A percentile compares a stretch with the other conserved stretches of the same genome.
phyloP scores from a whole-genome alignment of 371 early-diverging fungal species.

The Fennellomyces sp. region DNA sequence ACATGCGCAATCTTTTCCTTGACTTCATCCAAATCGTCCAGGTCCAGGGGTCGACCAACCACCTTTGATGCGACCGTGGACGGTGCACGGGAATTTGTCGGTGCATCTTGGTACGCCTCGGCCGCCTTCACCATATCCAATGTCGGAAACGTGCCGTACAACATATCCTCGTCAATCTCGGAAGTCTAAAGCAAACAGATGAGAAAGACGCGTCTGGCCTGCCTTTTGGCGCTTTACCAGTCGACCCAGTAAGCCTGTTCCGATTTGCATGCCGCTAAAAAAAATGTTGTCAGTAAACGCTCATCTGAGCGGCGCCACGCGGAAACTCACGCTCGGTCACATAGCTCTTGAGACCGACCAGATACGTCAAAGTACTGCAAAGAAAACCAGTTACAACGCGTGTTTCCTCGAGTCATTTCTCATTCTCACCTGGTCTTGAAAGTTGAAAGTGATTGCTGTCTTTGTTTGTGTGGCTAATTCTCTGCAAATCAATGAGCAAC shows the following conservation, averaged over 20 bases:
- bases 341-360: conserved; percentile 6
- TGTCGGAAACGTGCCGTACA: conserved; percentile 20
- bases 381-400: neutral
- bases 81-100: no score
- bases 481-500: no score
- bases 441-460: conserved; percentile 3
- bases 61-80: no score
- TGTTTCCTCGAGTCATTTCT: neutral
- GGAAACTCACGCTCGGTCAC: conserved; percentile 19
- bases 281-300: neutral
- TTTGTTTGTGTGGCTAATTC: neutral
- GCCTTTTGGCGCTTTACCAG: no score
- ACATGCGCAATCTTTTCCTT: neutral
- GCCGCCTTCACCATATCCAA: neutral
- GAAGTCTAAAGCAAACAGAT: conserved; percentile 10
- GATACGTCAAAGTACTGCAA: conserved; percentile 28
- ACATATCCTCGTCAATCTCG: conserved; percentile 11
- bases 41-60: conserved; percentile 9
- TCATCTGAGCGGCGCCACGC: neutral
- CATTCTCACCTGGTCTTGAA: conserved; percentile 18
- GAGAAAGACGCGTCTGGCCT: neutral
- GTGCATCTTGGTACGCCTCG: no score
- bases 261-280: neutral
- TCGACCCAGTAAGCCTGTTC: no score
- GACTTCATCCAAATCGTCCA: neutral